Conservation (phyloP, 2,329 filamentous ascomycete genomes). For the Fusarium nygamai region DNA sequence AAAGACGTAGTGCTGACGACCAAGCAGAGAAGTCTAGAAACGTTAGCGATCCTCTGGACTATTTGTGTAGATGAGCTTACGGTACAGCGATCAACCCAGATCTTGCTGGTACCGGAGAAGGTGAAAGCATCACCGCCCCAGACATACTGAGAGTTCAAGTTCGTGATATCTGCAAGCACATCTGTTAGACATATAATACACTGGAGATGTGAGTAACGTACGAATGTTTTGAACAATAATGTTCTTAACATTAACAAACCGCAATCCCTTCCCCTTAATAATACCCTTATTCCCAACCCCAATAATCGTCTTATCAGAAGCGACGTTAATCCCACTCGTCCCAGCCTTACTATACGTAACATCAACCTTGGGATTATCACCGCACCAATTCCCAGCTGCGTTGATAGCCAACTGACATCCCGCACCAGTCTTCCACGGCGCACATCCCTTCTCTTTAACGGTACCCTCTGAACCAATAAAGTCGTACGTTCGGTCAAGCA, state of each 20-base stretch:
- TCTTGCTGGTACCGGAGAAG: slow-evolving; percentile 20
- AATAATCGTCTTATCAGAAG: slow-evolving; percentile 53
- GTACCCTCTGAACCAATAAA: slow-evolving; percentile 42
- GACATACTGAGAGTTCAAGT: slow-evolving; percentile 32
- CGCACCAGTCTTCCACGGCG: slow-evolving; percentile 29
- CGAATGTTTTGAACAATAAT: slow-evolving; percentile 47
- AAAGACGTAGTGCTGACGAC: slow-evolving; percentile 31
- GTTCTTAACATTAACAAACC: slow-evolving; percentile 46
- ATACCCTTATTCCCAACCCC: slow-evolving; percentile 51
- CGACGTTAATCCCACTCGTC: slow-evolving; percentile 38
- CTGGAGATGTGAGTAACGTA: rapidly evolving
- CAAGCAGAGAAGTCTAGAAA: slow-evolving; percentile 14
- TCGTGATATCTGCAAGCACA: slow-evolving; percentile 1
- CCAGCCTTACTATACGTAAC: slow-evolving; percentile 19
- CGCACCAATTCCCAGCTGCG: slow-evolving; percentile 35
- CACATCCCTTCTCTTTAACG: slow-evolving; percentile 26
- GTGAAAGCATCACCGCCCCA: slow-evolving; percentile 34
- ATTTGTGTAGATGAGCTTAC: not conserved
- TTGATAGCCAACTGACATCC: slow-evolving; percentile 36
- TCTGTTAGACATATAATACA: rapidly evolving
- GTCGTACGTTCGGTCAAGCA: slow-evolving; percentile 47
- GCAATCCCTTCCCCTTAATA: slow-evolving; percentile 54
- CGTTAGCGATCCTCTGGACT: rapidly evolving
- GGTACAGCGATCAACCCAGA: slow-evolving; percentile 35
- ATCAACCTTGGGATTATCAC: not conserved